Evolutionary conservation across 148 eudicot genomes (phyloP), one percentile per base, ranked within the genome.

Genomic region (Rheum nobile): DNA sequence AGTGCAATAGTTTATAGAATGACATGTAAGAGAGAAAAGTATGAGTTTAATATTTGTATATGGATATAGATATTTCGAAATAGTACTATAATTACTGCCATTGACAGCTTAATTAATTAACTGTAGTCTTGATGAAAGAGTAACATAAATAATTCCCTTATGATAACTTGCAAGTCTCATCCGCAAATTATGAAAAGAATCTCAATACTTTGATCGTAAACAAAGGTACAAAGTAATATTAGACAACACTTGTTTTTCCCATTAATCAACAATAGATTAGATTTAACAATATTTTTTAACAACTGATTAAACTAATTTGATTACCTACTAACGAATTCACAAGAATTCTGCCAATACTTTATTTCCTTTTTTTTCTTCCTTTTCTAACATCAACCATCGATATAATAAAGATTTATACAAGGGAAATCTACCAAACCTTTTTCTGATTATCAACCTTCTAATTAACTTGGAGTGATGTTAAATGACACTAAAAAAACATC

Each of bases 121-220:
- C 16, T 59, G 31, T 2, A 24, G 32, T 24, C 4, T 55, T 22
- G 63, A 55, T 11, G 31, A 55, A 55, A 55, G 14, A 24, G 14
- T 9, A 10, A 55, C 8, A 24, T 7, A 22, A 55, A 22, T 19
- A 50, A 50, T 50, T 22, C 1, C 61, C 5, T 1, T 24, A 8
- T 59, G 67, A 59, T 65, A 65, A 14, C 39, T 65, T 65, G 70
- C 70, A 31, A 17, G 38, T 63, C 21, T 55, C 69, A 16, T 63
- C 69, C 69, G 19, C 2, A 29, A 4, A 63, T 63, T 32, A 29
- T 63, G 69, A n/a, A 29, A 63, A 31, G n/a, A 63, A 63, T 63
- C 69, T 63, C 38, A 63, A 31, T 4, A 63, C 68, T 63, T 63
- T 63, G n/a, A 63, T 63, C 21, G 31, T 63, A 63, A 14, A 63